Conservation (phyloP, 176 grass and related monocot genomes). For the sorghum (Sorghum bicolor) region DNA sequence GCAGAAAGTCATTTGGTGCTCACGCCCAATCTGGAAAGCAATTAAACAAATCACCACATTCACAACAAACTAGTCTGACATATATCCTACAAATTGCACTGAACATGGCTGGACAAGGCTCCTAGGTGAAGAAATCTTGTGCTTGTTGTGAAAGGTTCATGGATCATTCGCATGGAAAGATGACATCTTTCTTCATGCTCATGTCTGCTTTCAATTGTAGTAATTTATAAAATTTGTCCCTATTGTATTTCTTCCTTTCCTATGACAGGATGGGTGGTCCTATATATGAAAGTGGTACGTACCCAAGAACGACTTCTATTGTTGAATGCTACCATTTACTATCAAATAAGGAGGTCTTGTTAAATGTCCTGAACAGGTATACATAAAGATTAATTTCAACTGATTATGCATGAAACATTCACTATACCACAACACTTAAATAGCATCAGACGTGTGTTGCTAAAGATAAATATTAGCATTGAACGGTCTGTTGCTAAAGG, state of each 20-base stretch:
- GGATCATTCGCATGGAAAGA: background rate
- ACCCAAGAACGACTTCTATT: too few species aligned
- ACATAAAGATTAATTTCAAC: constrained; percentile 16
- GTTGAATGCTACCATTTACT: too few species aligned
- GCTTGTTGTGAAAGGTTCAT: background rate
- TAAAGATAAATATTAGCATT: too few species aligned
- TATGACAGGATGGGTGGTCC: too few species aligned
- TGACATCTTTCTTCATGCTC: background rate
- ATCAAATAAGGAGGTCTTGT: background rate
- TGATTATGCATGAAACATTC: background rate
- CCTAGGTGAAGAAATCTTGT: background rate
- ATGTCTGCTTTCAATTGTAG: background rate
- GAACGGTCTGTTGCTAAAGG: too few species aligned
- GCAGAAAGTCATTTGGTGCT: constrained; percentile 81
- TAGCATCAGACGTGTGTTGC: too few species aligned
- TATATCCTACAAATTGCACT: background rate
- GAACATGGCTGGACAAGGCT: background rate
- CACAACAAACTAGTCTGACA: too few species aligned
- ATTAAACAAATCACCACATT: constrained; percentile 30
- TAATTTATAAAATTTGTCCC: too few species aligned
- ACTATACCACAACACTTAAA: too few species aligned
- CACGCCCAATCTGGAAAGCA: constrained; percentile 70
- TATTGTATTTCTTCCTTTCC: too few species aligned
- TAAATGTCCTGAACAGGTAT: constrained; percentile 40
- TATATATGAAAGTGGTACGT: too few species aligned